Evolutionary conservation across 352 stramenopile genomes (phyloP), one percentile per base, ranked within the genome.

Genomic region (Phytophthora hybrid): DNA sequence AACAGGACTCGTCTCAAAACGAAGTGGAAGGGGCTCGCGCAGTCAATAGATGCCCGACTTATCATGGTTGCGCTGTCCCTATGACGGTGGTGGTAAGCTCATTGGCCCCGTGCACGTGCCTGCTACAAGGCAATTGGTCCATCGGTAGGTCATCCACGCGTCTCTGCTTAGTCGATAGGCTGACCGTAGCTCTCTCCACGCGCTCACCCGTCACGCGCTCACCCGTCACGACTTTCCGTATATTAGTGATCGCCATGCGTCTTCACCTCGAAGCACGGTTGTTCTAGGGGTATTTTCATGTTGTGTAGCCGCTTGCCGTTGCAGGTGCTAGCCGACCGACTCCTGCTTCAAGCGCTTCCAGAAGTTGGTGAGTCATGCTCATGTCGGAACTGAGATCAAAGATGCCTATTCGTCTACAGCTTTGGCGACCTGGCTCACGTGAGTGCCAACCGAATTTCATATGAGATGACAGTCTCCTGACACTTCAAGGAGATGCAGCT

Each of bases 11-110:
- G 29, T 70, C 66, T 73, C 57, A 63, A 59, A 9, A 66, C 69
- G 63, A 76, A 76, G 69, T 73, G 63, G 60, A n/a, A 51, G 60
- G 60, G 41, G 65, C 39, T 56, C 19, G 6, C 31, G 46, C 63
- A 76, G 68, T 76, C 69, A 72, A 58, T 68, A 56, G 34, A 60
- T 67, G 63, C 63, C 34, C 53, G 31, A 46, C 56, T 75, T 74
- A 74, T 74, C 68, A 55, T 21, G 4, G 57, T 26, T 54, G 39
- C 34, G 16, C 26, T 10, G 37, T 55, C n/a, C 54, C 46, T 47
- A 66, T 71, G 56, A 11, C 29, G 68, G 39, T 59, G 61, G 39
- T 67, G 61, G 16, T 64, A 51, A 23, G 8, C 4, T 29, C 46
- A 76, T 73, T 76, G 69, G 63, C 34, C 47, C 44, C 34, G 11